A percentile compares a stretch with the other conserved stretches of the same genome.
phyloP scores from a whole-genome alignment of 495 filamentous ascomycete genomes.

The Aspergillus carlsbadensis region DNA sequence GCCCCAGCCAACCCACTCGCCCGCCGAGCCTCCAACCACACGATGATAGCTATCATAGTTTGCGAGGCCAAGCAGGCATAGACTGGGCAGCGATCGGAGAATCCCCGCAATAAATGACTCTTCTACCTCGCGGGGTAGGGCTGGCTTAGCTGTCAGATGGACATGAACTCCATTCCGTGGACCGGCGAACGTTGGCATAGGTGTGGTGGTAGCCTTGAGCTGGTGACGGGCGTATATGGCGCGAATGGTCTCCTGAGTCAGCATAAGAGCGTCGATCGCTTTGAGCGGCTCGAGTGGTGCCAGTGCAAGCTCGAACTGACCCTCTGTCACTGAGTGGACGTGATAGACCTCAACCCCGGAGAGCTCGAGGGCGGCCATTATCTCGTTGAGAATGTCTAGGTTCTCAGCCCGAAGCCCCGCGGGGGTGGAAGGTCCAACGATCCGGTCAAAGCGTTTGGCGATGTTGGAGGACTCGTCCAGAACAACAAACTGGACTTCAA shows the following conservation, averaged over 20 bases:
- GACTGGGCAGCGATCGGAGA: background rate
- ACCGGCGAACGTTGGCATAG: background rate
- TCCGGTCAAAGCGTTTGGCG: no score
- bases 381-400: no score
- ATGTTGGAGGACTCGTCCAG: no score
- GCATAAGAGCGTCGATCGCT: constrained; percentile 64
- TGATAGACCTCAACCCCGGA: constrained; percentile 59
- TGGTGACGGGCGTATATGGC: background rate
- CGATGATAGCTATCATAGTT: background rate
- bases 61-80: background rate
- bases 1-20: background rate
- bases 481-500: constrained; percentile 72
- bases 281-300: constrained; percentile 56
- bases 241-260: constrained; percentile 60
- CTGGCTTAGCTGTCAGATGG: background rate
- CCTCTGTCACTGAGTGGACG: constrained; percentile 62
- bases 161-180: background rate
- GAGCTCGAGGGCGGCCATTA: constrained; percentile 41
- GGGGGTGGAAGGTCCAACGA: no score
- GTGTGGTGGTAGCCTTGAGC: background rate
- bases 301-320: constrained; percentile 70
- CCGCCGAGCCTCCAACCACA: background rate
- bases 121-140: background rate
- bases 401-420: no score
- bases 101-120: background rate